Percentiles rank a stretch among this genome's conserved stretches.
phyloP scores from a whole-genome alignment of 768 basidiomycete genomes.

The Amanita jacksonii region DNA sequence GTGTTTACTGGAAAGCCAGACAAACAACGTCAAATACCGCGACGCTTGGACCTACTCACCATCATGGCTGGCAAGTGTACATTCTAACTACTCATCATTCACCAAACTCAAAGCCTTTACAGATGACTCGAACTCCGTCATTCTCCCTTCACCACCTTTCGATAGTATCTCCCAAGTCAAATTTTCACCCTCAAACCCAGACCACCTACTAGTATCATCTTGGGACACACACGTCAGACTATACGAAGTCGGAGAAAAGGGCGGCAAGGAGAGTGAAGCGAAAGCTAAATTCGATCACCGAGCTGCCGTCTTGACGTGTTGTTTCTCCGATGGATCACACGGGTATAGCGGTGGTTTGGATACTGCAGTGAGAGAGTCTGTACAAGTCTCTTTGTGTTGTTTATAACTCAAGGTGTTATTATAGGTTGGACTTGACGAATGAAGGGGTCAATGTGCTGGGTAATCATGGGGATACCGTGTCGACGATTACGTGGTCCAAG shows the following conservation, averaged over 20 bases:
- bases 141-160: conserved; percentile 52
- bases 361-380: conserved; percentile 73
- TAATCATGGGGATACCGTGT: conserved; percentile 73
- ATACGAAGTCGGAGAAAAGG: conserved; percentile 53
- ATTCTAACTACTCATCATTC: neutral
- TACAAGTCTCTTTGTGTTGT: conserved; percentile 12
- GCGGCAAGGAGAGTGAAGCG: conserved; percentile 49
- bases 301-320: conserved; percentile 79
- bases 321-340: conserved; percentile 56
- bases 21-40: too few species aligned
- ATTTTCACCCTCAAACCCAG: conserved; percentile 74
- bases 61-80: conserved; percentile 2
- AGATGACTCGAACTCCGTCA: conserved; percentile 1
- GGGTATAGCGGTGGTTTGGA: conserved; percentile 87
- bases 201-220: conserved; percentile 73
- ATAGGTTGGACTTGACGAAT: conserved; percentile 66
- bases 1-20: too few species aligned
- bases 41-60: too few species aligned
- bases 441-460: conserved; percentile 71
- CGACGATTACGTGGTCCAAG: conserved; percentile 49
- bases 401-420: neutral
- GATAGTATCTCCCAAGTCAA: conserved; percentile 77
- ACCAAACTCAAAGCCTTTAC: neutral
- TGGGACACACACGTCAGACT: conserved; percentile 69
- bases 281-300: conserved; percentile 83